A percentile compares a stretch with the other conserved stretches of the same genome.
Conservation (phyloP, 2,329 filamentous ascomycete species). For the Hansfordia pulvinata region DNA sequence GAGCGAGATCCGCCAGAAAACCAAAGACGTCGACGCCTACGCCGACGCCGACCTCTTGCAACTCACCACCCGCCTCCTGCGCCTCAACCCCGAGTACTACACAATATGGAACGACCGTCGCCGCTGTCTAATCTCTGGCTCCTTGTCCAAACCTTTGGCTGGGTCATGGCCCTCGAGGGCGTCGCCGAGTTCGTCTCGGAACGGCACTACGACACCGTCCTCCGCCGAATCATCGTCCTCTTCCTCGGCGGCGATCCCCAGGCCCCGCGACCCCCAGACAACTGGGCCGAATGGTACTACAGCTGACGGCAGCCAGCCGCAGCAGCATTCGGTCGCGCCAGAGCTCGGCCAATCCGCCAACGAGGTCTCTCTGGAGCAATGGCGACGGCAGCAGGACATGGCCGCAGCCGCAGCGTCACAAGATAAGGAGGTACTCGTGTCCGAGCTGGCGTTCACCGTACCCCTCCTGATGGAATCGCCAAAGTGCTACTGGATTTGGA, state of each 20-base stretch:
- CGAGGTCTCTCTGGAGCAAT: no score
- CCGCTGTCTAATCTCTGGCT: conserved; percentile 46
- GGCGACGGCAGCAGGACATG: conserved; percentile 8
- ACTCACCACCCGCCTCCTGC: conserved; percentile 59
- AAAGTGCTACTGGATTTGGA: conserved; percentile 99
- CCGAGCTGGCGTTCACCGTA: conserved; percentile 71
- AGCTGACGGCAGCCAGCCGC: conserved; percentile 29
- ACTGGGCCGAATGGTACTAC: conserved; percentile 38
- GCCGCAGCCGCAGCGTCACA: conserved; percentile 2
- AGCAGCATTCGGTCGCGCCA: no score
- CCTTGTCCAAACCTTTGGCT: conserved; percentile 38
- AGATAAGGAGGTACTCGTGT: conserved; percentile 42
- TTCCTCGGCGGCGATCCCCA: conserved; percentile 37
- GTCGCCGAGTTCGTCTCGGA: conserved; percentile 39
- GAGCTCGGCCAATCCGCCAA: no score
- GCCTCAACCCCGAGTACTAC: conserved; percentile 77
- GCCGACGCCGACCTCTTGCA: conserved; percentile 45
- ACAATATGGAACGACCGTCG: conserved; percentile 86
- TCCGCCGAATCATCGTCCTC: conserved; percentile 44
- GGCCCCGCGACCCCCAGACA: conserved; percentile 30
- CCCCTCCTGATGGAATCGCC: conserved; percentile 74
- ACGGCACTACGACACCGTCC: conserved; percentile 45
- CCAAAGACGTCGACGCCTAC: conserved; percentile 13
- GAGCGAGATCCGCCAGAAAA: conserved; percentile 52
- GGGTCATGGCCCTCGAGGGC: conserved; percentile 38